phyloP scores from a whole-genome alignment of 257 asterid species.

The Echium plantagineum region DNA sequence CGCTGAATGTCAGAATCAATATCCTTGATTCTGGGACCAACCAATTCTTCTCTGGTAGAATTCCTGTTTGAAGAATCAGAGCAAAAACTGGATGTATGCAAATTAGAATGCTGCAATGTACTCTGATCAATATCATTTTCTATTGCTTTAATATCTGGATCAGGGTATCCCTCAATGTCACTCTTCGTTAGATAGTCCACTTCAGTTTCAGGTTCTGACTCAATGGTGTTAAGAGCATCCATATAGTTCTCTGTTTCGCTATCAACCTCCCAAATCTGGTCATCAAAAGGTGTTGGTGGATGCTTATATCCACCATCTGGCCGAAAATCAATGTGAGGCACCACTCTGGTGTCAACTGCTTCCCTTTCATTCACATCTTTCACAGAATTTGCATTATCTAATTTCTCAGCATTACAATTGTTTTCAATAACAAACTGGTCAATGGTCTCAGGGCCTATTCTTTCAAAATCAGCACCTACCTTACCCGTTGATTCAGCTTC shows the following conservation, averaged over 20 bases:
- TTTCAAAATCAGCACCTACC: neutral
- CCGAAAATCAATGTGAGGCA: slow-evolving; percentile 17
- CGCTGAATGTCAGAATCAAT: neutral
- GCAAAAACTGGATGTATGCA: slow-evolving; percentile 7
- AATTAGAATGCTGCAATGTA: slow-evolving; percentile 1
- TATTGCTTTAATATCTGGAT: slow-evolving; percentile 29
- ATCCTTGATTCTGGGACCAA: neutral
- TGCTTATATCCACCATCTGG: slow-evolving; percentile 19
- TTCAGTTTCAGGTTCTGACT: slow-evolving; percentile 72
- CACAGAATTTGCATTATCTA: slow-evolving; percentile 27
- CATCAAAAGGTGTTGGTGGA: slow-evolving; percentile 18
- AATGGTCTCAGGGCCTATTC: slow-evolving; percentile 2
- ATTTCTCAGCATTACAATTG: slow-evolving; percentile 17
- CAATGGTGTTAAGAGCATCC: slow-evolving; percentile 93
- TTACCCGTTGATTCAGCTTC: slow-evolving; percentile 7
- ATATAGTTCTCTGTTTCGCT: slow-evolving; percentile 41
- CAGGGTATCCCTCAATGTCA: slow-evolving; percentile 26
- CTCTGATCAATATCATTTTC: slow-evolving; percentile 14
- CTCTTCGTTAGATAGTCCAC: slow-evolving; percentile 39
- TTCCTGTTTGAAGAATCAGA: slow-evolving; percentile 1
- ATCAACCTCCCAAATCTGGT: slow-evolving; percentile 36
- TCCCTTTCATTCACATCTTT: slow-evolving; percentile 16
- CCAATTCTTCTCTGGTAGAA: neutral
- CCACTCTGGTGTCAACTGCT: slow-evolving; percentile 22
- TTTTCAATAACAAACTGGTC: slow-evolving; percentile 9